These are phyloP conservation scores for Tolypocladium tundrense DNA, from an alignment of 2,329 filamentous ascomycete genomes.

Conservation along the genomic window DNA sequence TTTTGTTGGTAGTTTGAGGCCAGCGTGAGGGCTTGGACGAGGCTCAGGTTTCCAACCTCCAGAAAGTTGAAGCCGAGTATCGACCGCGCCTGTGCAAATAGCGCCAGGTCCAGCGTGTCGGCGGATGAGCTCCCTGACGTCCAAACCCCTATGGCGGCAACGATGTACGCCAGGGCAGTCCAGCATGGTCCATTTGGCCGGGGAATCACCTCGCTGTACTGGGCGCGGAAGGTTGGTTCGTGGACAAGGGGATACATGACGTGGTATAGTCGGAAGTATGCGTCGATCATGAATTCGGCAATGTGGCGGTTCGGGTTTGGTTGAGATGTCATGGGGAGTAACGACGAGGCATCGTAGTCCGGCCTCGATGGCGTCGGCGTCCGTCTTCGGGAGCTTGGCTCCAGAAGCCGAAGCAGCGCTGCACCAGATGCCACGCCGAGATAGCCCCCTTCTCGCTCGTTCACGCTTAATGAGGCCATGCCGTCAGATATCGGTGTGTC, in stretches of 20 bases:
- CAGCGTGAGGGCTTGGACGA: constrained; percentile 34
- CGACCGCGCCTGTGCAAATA: constrained; percentile 18
- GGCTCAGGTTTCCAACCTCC: constrained; percentile 32
- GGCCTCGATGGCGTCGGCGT: constrained; percentile 9
- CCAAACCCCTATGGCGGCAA: constrained; percentile 27
- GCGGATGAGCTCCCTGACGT: constrained; percentile 11
- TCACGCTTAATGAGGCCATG: constrained; percentile 25
- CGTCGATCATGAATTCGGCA: constrained; percentile 23
- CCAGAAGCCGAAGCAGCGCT: constrained; percentile 28
- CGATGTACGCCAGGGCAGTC: constrained; percentile 21
- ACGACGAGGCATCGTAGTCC: constrained; percentile 1
- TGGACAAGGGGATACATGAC: constrained; percentile 35
- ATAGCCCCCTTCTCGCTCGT: constrained; percentile 29
- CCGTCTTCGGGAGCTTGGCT: constrained; percentile 17
- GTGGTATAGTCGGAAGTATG: constrained; percentile 34
- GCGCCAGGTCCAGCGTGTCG: constrained; percentile 13
- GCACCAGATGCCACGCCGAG: constrained; percentile 34
- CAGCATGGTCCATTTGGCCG: constrained; percentile 19
- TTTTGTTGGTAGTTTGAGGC: constrained; percentile 41
- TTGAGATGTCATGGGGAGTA: constrained; percentile 11
- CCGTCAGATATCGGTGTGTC: constrained; percentile 23
- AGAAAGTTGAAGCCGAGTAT: constrained; percentile 30
- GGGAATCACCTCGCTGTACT: constrained; percentile 21
- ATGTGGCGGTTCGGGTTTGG: constrained; percentile 22
- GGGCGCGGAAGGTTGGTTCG: constrained; percentile 32